Evolutionary conservation across 345 rosid species (phyloP), one percentile per base, ranked within the genome.

Genomic region (Euphorbia lathyris): DNA sequence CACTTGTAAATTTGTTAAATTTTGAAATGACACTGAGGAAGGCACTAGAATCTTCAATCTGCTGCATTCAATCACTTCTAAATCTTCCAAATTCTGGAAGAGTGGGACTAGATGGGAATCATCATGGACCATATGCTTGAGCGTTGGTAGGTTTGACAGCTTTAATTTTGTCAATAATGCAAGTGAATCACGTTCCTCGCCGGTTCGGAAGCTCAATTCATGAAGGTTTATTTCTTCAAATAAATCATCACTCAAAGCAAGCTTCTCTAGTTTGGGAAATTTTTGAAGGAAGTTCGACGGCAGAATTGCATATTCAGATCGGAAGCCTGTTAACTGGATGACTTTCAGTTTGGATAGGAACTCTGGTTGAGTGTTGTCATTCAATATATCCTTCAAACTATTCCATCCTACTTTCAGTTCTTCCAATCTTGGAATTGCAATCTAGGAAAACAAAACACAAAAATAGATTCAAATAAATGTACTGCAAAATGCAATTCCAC

Each of bases 21-120:
- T 64, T 23, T 12, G 26, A 14, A 71, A 59, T 56, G 36, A 13
- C 26, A 36, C 38, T 0, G 70, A 36, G n/a, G 42, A 42, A 22
- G 61, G 71, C 14, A 62, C 51, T 66, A 72, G 19, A 72, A 14
- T 62, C 2, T 16, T 16, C 67, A 70, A 45, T 6, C 34, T 52
- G 23, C 63, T 14, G 19, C 61, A 70, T 38, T 36, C 26, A 19
- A 7, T 5, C 23, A 61, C 52, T 36, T 40, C 3, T 3, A 58
- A 32, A 22, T 1, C 7, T 14, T 70, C 67, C 2, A 62, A 9
- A 17, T 50, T 42, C 27, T 51, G 59, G 20, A 61, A 26, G 34
- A 62, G 3, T 0, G 20, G n/a, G 47, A 42, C 19, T 36, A 22
- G 1, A 14, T 34, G 47, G 7, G 51, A 4, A 5, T 52, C 52